Percentiles rank a stretch among this genome's conserved stretches.
phyloP scores from a whole-genome alignment of 2,329 filamentous ascomycete species.

The Verticillium nonalfalfae region DNA sequence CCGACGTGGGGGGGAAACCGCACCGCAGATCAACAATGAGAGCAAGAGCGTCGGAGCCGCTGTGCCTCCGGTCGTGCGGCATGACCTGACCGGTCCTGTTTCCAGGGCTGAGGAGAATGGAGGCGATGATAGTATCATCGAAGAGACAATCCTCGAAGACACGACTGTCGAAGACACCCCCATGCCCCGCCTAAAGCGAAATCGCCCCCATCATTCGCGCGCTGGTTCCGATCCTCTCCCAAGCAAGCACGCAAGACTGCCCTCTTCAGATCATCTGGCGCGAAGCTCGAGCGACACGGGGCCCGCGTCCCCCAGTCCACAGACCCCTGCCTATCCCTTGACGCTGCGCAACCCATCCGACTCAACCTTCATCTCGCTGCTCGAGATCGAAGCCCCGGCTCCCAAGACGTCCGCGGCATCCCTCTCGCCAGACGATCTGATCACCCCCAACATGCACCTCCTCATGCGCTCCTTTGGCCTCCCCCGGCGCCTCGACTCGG shows the following conservation, averaged over 20 bases:
- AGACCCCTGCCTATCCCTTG: neutral
- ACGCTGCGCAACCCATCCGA: neutral
- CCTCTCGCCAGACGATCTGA: conserved; percentile 40
- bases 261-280: conserved; percentile 6
- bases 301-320: neutral
- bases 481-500: conserved; percentile 45
- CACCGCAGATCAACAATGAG: neutral
- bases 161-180: neutral
- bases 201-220: conserved; percentile 11
- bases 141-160: neutral
- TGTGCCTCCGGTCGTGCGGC: neutral
- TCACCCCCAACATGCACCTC: conserved; percentile 48
- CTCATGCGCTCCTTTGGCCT: conserved; percentile 48
- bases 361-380: neutral
- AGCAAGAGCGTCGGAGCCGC: neutral
- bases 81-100: neutral
- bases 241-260: conserved; percentile 14
- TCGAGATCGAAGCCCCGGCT: conserved; percentile 46
- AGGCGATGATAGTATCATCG: neutral
- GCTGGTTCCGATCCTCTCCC: conserved; percentile 23
- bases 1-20: neutral
- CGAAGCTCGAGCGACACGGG: conserved; percentile 23
- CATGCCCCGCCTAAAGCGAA: conserved; percentile 3
- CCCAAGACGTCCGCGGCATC: conserved; percentile 22
- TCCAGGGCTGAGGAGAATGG: neutral